Evolutionary conservation across 169 alveolate genomes (phyloP), one percentile per base, ranked within the genome.

Genomic region (Condylostoma magnum): DNA sequence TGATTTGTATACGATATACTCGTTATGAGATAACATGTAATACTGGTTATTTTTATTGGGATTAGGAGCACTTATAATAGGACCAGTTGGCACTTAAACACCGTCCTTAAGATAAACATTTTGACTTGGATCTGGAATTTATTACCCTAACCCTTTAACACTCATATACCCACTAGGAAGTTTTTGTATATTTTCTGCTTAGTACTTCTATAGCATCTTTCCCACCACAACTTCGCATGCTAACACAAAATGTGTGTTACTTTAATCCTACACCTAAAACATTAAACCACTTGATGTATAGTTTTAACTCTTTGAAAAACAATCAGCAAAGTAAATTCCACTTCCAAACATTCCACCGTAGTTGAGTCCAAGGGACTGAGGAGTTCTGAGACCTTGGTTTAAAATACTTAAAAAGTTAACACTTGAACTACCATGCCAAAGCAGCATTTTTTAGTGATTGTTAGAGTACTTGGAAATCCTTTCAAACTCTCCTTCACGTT

Each of bases 211-310:
- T 52, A 79, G 71, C 2, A 41, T 44, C 2, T 83, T 71, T 4
- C 94, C 94, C 6, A 87, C 34, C 44, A 88, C 91, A 2, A 73
- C 94, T 72, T 87, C 94, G 54, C 94, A 87, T 15, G 83, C 55
- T 34, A 87, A 74, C 31, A 87, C 54, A 71, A 66, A 87, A 48
- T 69, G 69, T 68, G 54, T 77, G 8, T 41, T 31, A 31, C 52
- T 48, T n/a, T n/a, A n/a, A n/a, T n/a, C n/a, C n/a, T n/a, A n/a
- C n/a, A n/a, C n/a, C n/a, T 46, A 44, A 55, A 66, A 50, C 6
- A 46, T 78, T 37, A 47, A 12, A 34, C 69, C 67, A n/a, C 76
- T 74, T 4, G 79, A 37, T 10, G 46, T 70, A 73, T 81, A 87
- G 37, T 50, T 37, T 18, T 55, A 30, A 33, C 87, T 52, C 51